Evolutionary conservation across 2,329 filamentous ascomycete genomes (phyloP).

Genomic region (Pestalotiopsis sp.): DNA sequence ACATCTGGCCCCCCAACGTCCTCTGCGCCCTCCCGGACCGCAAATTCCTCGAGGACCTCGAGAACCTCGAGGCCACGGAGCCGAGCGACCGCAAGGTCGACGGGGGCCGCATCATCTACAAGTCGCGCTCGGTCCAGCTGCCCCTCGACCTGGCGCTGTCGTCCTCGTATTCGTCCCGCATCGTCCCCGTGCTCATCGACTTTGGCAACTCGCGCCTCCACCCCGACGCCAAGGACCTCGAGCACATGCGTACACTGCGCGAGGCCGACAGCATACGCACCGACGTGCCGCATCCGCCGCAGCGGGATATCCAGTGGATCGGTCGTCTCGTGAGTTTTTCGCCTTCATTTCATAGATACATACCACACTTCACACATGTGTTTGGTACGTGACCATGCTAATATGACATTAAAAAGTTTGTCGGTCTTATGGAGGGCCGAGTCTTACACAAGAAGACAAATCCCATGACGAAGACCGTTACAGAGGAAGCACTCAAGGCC

Average conservation of each 20-base stretch:
- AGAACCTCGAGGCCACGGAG: slow-evolving; percentile 2
- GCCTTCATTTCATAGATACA: neutral
- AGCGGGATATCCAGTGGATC: slow-evolving; percentile 1
- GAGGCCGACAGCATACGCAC: neutral
- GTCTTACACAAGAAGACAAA: neutral
- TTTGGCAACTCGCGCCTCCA: slow-evolving; percentile 11
- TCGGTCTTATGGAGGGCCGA: neutral
- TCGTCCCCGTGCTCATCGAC: slow-evolving; percentile 7
- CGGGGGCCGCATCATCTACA: slow-evolving; percentile 6
- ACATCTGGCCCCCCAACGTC: slow-evolving; percentile 8
- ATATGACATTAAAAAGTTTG: neutral
- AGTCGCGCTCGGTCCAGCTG: neutral
- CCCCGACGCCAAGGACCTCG: neutral
- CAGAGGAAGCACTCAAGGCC: neutral
- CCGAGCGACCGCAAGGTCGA: slow-evolving; percentile 1
- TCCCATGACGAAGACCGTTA: neutral
- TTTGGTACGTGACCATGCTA: neutral
- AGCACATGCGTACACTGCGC: neutral
- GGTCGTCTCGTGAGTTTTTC: neutral
- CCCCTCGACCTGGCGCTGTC: neutral
- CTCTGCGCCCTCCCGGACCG: slow-evolving; percentile 7
- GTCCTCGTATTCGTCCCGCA: neutral
- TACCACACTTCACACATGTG: neutral
- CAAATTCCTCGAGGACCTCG: neutral
- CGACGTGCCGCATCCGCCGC: neutral